These are phyloP conservation scores for Suillus subaureus DNA, from an alignment of 768 basidiomycete species.

Conservation along the genomic window DNA sequence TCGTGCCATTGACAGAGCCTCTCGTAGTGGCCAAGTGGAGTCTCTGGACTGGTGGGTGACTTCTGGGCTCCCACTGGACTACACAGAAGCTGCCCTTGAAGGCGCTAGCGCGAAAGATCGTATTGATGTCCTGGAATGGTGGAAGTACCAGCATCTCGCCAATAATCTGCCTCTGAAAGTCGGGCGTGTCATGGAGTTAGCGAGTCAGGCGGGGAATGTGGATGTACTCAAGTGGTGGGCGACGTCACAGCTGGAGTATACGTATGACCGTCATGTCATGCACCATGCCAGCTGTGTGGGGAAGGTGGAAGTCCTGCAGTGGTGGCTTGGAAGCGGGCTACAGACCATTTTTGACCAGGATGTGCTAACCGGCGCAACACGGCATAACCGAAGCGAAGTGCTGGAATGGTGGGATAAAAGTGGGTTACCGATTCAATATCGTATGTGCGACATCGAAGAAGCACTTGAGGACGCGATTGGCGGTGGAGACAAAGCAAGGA, in stretches of 20 bases:
- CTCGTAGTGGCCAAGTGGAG: constrained; percentile 69
- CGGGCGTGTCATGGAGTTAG: constrained; percentile 85
- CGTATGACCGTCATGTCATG: constrained; percentile 76
- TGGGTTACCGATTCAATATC: constrained; percentile 78
- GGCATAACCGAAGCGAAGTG: constrained; percentile 79
- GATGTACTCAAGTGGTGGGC: constrained; percentile 87
- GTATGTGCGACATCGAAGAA: constrained; percentile 92
- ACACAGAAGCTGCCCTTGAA: constrained; percentile 80
- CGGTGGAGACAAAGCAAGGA: constrained; percentile 71
- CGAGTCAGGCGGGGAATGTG: constrained; percentile 76
- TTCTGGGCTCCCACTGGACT: constrained; percentile 67
- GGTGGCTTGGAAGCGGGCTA: constrained; percentile 82
- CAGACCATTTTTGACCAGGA: constrained; percentile 82
- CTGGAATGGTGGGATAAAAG: constrained; percentile 89
- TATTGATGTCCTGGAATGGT: constrained; percentile 81
- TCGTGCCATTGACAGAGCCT: constrained; percentile 79
- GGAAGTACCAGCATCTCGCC: constrained; percentile 60
- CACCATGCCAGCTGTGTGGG: constrained; percentile 81
- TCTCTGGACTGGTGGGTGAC: constrained; percentile 83
- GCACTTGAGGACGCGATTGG: constrained; percentile 86
- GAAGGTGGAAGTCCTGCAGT: constrained; percentile 76
- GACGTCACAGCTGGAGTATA: constrained; percentile 71
- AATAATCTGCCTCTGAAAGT: constrained; percentile 69
- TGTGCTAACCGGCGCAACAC: constrained; percentile 75
- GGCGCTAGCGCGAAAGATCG: constrained; percentile 78